Conservation (phyloP, 1,284 basidiomycete genomes). For the Sparassis latifolia region DNA sequence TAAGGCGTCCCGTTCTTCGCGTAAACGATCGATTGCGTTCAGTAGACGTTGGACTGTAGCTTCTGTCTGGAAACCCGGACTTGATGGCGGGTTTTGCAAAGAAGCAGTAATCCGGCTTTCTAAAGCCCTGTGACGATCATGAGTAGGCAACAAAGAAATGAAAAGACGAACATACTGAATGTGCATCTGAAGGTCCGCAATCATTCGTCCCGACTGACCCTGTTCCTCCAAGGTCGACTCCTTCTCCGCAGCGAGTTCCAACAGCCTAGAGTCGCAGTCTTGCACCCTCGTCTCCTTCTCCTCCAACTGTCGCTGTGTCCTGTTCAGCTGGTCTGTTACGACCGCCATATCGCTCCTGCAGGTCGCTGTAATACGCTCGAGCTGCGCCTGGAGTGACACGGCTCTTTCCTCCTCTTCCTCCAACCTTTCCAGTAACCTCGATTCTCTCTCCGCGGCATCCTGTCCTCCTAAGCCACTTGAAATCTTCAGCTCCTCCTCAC, state of each 20-base stretch:
- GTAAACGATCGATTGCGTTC: constrained; percentile 56
- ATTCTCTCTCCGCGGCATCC: constrained; percentile 15
- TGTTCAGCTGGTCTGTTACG: constrained; percentile 24
- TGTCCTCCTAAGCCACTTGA: constrained; percentile 21
- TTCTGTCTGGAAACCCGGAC: constrained; percentile 12
- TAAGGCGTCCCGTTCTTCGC: constrained; percentile 57
- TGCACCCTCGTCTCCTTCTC: constrained; percentile 34
- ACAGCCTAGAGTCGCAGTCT: constrained; percentile 30
- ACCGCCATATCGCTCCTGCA: constrained; percentile 15
- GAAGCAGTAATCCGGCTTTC: constrained; percentile 4
- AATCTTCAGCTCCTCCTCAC: constrained; percentile 50
- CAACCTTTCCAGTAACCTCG: constrained; percentile 14
- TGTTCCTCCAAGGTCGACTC: constrained; percentile 40
- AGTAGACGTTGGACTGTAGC: constrained; percentile 47
- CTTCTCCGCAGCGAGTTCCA: constrained; percentile 35
- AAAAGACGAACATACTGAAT: constrained; percentile 3
- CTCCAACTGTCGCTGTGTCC: constrained; percentile 35
- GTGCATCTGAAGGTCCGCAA: constrained; percentile 11
- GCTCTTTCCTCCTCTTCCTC: constrained; percentile 19
- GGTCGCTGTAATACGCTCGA: constrained; percentile 9
- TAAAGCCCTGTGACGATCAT: constrained; percentile 11
- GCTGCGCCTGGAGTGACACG: constrained; percentile 20
- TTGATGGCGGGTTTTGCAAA: constrained; percentile 4
- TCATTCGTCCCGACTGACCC: constrained; percentile 27
- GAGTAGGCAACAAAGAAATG: constrained; percentile 6